phyloP scores from a whole-genome alignment of 352 stramenopile genomes.

The Globisporangium sylvaticum region DNA sequence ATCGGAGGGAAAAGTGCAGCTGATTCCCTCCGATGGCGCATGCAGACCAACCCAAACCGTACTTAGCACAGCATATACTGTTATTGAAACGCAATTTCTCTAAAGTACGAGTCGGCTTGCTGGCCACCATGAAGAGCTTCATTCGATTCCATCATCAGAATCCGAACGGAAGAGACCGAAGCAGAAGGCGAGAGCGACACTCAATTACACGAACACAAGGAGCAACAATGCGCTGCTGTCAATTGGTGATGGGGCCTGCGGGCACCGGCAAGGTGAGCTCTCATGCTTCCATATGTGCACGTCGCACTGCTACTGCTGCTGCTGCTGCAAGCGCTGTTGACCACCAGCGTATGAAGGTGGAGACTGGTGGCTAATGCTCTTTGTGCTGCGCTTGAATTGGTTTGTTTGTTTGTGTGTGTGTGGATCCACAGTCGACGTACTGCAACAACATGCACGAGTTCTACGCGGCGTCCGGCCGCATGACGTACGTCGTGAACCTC shows the following conservation, averaged over 20 bases:
- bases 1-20: no score
- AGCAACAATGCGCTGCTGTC: constrained; percentile 75
- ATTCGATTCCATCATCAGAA: neutral
- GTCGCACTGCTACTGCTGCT: neutral
- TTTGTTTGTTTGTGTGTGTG: no score
- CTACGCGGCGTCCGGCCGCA: constrained; percentile 73
- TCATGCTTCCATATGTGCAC: neutral
- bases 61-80: no score
- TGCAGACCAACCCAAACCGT: neutral
- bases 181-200: neutral
- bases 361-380: neutral
- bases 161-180: neutral
- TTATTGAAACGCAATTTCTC: no score
- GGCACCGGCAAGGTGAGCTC: constrained; percentile 84
- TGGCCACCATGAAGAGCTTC: neutral
- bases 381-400: no score
- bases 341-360: no score
- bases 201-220: constrained; percentile 1
- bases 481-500: constrained; percentile 96
- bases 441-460: constrained; percentile 94
- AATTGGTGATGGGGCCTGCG: constrained; percentile 90
- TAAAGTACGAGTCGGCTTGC: neutral
- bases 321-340: neutral
- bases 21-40: neutral
- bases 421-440: constrained; percentile 93